Evolutionary conservation across 1,139 yeast species (phyloP).

Genomic region (Debaryomyces subglobosus): DNA sequence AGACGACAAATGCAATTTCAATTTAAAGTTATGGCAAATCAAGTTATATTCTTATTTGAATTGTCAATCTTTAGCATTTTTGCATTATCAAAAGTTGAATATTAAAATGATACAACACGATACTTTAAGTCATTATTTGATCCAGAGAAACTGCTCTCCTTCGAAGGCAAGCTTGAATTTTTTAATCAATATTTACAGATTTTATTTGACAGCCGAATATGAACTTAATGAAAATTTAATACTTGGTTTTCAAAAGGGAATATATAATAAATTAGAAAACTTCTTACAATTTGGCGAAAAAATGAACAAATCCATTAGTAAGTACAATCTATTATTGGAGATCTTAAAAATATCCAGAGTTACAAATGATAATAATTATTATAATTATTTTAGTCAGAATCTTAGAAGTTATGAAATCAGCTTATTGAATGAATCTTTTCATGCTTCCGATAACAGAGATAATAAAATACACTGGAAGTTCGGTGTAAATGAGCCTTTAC

Average conservation of each 20-base stretch:
- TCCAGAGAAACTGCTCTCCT: conserved; percentile 46
- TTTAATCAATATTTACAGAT: conserved; percentile 36
- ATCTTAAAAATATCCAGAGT: conserved; percentile 40
- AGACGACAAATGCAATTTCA: conserved; percentile 66
- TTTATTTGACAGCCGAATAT: conserved; percentile 53
- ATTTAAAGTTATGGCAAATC: conserved; percentile 70
- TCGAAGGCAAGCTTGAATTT: conserved; percentile 27
- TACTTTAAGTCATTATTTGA: conserved; percentile 62
- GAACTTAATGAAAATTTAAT: conserved; percentile 53
- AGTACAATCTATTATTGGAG: conserved; percentile 36
- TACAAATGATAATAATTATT: conserved; percentile 36
- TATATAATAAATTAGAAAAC: conserved; percentile 64
- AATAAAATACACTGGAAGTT: conserved; percentile 48
- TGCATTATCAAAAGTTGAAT: conserved; percentile 56
- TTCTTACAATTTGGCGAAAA: conserved; percentile 55
- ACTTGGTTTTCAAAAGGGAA: conserved; percentile 54
- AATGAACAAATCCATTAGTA: conserved; percentile 41
- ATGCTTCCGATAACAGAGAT: conserved; percentile 49
- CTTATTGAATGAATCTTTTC: conserved; percentile 15
- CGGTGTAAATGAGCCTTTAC: conserved; percentile 24
- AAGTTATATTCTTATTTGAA: conserved; percentile 66
- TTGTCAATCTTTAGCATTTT: conserved; percentile 50
- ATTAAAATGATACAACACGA: conserved; percentile 83
- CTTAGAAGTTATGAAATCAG: conserved; percentile 12
- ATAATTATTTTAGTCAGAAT: conserved; percentile 27